Percentiles rank a stretch among this genome's conserved stretches.
These are phyloP conservation scores for Cydonia oblonga DNA, from an alignment of 331 rosid species.

Conservation along the genomic window DNA sequence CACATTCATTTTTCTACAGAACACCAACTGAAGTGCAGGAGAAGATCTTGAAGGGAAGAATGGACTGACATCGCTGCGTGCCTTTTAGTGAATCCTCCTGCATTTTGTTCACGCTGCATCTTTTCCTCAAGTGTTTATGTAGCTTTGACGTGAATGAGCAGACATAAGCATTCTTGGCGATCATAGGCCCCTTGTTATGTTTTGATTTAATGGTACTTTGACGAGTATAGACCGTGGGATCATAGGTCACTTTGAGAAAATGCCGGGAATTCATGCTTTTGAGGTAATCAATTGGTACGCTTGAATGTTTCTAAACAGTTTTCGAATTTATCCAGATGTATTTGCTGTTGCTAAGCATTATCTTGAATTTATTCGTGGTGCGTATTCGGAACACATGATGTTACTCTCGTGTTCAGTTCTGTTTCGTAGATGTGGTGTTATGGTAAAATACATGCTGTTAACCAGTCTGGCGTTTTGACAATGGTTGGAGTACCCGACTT, in stretches of 20 bases:
- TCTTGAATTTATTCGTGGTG: background rate
- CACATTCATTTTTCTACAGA: conserved; percentile 28
- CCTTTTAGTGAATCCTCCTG: background rate
- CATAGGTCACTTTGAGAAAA: background rate
- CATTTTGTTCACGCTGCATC: background rate
- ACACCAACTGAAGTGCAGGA: conserved; percentile 89
- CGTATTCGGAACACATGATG: background rate
- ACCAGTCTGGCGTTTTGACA: background rate
- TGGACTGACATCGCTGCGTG: conserved; percentile 19
- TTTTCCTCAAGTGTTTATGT: background rate
- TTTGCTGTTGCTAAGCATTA: background rate
- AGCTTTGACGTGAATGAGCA: background rate
- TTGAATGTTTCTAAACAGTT: background rate
- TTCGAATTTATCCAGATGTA: background rate
- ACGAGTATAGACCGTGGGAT: background rate
- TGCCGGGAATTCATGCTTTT: background rate
- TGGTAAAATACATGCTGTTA: background rate
- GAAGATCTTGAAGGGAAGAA: conserved; percentile 80
- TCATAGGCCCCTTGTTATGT: background rate
- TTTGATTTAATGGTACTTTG: background rate
- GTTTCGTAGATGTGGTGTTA: background rate
- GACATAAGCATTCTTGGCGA: background rate
- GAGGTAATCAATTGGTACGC: background rate
- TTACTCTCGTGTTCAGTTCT: background rate
- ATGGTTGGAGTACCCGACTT: background rate